Evolutionary conservation across 345 rosid species (phyloP).

Genomic region (Eucalyptus pauciflora): DNA sequence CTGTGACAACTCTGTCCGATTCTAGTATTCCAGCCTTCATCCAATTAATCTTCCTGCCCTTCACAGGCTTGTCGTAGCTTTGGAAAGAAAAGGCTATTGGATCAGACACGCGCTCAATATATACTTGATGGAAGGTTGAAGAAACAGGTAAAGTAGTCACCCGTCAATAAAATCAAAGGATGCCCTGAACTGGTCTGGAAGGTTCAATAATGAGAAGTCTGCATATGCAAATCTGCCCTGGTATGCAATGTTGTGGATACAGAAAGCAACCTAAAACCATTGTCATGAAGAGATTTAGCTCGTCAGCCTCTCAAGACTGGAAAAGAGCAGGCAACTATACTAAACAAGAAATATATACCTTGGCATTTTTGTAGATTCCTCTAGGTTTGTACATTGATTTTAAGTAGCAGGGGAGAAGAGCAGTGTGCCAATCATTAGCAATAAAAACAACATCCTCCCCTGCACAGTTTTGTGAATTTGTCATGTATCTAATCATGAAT

Average conservation of each 20-base stretch:
- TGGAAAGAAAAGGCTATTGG: neutral
- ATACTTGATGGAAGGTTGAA: neutral
- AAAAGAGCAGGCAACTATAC: neutral
- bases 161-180: constrained; percentile 85
- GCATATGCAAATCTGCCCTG: constrained; percentile 74
- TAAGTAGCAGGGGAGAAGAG: constrained; percentile 81
- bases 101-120: neutral
- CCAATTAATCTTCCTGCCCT: constrained; percentile 97
- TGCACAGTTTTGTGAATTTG: constrained; percentile 2
- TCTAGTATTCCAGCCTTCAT: constrained; percentile 89
- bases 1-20: constrained; percentile 66
- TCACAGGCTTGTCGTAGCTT: constrained; percentile 61
- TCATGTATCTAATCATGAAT: neutral
- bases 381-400: constrained; percentile 55
- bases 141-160: constrained; percentile 7
- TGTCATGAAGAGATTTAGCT: neutral
- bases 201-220: constrained; percentile 59
- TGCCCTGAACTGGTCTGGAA: constrained; percentile 62
- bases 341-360: constrained; percentile 24
- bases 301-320: neutral
- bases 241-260: constrained; percentile 97
- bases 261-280: constrained; percentile 58
- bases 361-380: constrained; percentile 67
- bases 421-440: constrained; percentile 97
- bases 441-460: constrained; percentile 82